phyloP scores from a whole-genome alignment of 306 rosid genomes.

The Pterocarpus macrocarpus region DNA sequence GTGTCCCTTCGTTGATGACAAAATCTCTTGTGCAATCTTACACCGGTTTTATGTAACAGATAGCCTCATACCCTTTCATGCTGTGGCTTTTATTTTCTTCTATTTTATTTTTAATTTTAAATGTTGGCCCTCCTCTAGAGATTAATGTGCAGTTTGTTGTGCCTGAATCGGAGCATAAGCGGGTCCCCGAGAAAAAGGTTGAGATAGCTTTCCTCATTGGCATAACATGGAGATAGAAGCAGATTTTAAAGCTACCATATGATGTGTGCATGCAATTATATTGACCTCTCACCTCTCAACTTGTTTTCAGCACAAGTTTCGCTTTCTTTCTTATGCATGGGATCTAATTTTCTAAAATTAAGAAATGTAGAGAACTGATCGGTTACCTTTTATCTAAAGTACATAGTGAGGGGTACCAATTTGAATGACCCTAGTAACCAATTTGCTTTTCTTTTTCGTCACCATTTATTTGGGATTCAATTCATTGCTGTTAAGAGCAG shows the following conservation, averaged over 20 bases:
- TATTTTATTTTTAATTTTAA: too few species aligned
- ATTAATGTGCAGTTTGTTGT: constrained; percentile 41
- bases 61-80: neutral
- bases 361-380: constrained; percentile 28
- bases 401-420: neutral
- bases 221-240: constrained; percentile 35
- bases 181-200: constrained; percentile 40
- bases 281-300: constrained; percentile 39
- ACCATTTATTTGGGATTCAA: neutral
- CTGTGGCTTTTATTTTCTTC: too few species aligned
- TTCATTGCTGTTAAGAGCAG: neutral
- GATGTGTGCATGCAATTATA: constrained; percentile 17
- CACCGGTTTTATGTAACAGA: neutral
- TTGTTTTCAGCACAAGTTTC: constrained; percentile 31
- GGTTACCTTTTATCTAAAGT: constrained; percentile 31
- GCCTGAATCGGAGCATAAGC: constrained; percentile 34
- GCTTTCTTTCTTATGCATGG: constrained; percentile 28
- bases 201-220: constrained; percentile 44
- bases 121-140: constrained; percentile 8
- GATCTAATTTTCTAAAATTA: constrained; percentile 43
- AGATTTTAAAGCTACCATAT: constrained; percentile 46
- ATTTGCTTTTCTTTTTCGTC: neutral
- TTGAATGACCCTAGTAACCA: constrained; percentile 13
- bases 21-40: constrained; percentile 34
- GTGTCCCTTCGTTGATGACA: constrained; percentile 43